These are phyloP conservation scores for Starmerella khaoyaiensis DNA, from an alignment of 805 yeast genomes.

Conservation along the genomic window DNA sequence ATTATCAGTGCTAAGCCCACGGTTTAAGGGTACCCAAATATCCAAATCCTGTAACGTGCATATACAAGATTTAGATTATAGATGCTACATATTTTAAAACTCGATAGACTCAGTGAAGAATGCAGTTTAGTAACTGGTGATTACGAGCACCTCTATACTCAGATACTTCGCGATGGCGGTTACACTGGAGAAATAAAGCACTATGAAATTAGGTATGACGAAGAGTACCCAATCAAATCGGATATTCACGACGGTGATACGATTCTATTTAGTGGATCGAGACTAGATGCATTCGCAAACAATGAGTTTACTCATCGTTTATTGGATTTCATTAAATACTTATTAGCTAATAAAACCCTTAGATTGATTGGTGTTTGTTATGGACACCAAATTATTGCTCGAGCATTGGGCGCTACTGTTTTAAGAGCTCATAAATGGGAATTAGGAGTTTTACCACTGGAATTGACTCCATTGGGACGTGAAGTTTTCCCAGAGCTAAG, in stretches of 20 bases:
- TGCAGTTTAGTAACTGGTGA: not conserved
- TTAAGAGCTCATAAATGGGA: slow-evolving; percentile 62
- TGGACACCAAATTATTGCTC: slow-evolving; percentile 71
- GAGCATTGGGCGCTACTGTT: slow-evolving; percentile 51
- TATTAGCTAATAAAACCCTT: slow-evolving; percentile 14
- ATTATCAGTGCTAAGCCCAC: too few relatives aligned
- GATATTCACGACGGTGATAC: slow-evolving; percentile 22
- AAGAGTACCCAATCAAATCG: slow-evolving; percentile 1
- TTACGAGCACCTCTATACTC: slow-evolving; percentile 2
- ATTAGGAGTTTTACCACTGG: slow-evolving; percentile 43
- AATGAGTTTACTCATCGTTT: slow-evolving; percentile 29
- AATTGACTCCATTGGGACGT: slow-evolving; percentile 34
- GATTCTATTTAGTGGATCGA: slow-evolving; percentile 31
- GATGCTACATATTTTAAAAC: slow-evolving; percentile 7
- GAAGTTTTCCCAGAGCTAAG: slow-evolving; percentile 26
- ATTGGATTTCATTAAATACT: slow-evolving; percentile 21
- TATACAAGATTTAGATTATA: too few relatives aligned
- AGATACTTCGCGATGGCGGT: slow-evolving; percentile 2
- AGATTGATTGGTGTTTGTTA: slow-evolving; percentile 54
- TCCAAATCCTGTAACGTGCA: too few relatives aligned
- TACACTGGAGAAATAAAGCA: slow-evolving; percentile 1
- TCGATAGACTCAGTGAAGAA: not conserved
- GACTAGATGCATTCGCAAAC: slow-evolving; percentile 26
- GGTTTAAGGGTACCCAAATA: too few relatives aligned
- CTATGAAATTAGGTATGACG: slow-evolving; percentile 1